Conservation (phyloP, 2,329 filamentous ascomycete genomes). For the Penicillium fuscoglaucum region DNA sequence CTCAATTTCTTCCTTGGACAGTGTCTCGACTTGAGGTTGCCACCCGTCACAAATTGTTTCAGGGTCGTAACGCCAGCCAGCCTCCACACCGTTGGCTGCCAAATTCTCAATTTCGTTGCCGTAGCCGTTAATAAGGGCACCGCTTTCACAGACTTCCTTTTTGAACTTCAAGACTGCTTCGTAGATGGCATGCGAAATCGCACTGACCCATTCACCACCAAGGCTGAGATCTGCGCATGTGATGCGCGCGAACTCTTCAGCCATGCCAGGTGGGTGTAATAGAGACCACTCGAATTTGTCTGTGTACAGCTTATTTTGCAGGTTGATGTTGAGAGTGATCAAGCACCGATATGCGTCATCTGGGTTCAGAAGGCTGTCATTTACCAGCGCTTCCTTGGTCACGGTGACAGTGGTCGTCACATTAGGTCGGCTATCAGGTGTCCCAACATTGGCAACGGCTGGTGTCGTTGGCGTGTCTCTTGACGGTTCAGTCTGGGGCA, state of each 20-base stretch:
- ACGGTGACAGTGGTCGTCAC: slow-evolving; percentile 25
- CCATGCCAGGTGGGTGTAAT: slow-evolving; percentile 84
- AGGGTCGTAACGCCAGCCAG: slow-evolving; percentile 93
- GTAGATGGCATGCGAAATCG: slow-evolving; percentile 94
- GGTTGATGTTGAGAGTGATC: slow-evolving; percentile 84
- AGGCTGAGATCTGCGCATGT: slow-evolving; percentile 92
- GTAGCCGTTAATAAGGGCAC: slow-evolving; percentile 70
- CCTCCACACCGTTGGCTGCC: slow-evolving; percentile 75
- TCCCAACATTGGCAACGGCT: slow-evolving; percentile 50
- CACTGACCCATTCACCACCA: slow-evolving; percentile 87
- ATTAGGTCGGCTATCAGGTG: slow-evolving; percentile 57
- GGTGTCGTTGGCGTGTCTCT: slow-evolving; percentile 57
- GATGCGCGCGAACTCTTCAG: slow-evolving; percentile 86
- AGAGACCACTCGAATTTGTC: slow-evolving; percentile 99
- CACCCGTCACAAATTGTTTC: slow-evolving; percentile 82
- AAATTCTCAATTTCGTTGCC: slow-evolving; percentile 81
- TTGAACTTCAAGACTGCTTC: slow-evolving; percentile 89
- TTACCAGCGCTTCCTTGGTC: slow-evolving; percentile 48
- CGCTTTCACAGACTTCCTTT: slow-evolving; percentile 93
- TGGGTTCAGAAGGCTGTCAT: slow-evolving; percentile 76
- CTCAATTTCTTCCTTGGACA: slow-evolving; percentile 96
- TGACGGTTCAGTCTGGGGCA: slow-evolving; percentile 43
- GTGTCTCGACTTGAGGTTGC: slow-evolving; percentile 76
- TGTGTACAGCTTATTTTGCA: slow-evolving; percentile 87
- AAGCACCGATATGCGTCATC: slow-evolving; percentile 95